Base-by-base conservation (phyloP, 371 early-diverging fungal genomes). In the Neoconidiobolus thromboides region DNA sequence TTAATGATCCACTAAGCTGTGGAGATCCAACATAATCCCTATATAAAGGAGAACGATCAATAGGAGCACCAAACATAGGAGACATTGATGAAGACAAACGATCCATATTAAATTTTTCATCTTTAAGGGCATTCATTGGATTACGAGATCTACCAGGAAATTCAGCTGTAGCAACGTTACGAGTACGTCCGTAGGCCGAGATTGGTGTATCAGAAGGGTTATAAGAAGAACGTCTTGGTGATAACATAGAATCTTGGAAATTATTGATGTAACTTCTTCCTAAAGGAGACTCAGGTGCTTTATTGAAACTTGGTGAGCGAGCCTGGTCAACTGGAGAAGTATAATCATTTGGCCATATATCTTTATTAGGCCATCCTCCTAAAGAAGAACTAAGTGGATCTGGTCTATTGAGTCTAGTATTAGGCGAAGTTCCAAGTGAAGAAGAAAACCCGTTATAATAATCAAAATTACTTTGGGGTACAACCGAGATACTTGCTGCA, bases 41-140 rank as follows among this genome's bases (percentile, higher is more conserved):
- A 14, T 37, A 55, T 5, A 55, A 14, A 6, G 55, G 40, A 41
- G 55, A 37, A n/a, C 40, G 55, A 7, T 55, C 55, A 6, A 51
- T 51, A 3, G 55, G 42, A 12, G 38, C 38, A 38, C 55, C 55
- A 41, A 55, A 42, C 55, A 55, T 55, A 14, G 55, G 55, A 12
- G 55, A 55, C 55, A 55, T 55, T 12, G 38, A 38, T 4, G 55
- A 14, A 14, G 38, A 37, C 14, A 55, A 41, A 14, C 55, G 55
- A 41, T 55, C 55, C 3, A 41, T 3, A 1, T 37, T 37, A 12
- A 41, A 41, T 6, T 6, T 37, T 42, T 55, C 55, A 12, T 55
- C 55, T 42, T 55, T 55, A 3, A 55, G 40, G 42, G 10, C 40
- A 5, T 36, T 37, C 40, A 55, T 38, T 14, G 52, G 52, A n/a